phyloP scores from a whole-genome alignment of 805 yeast genomes.

The Starmerella bombicola region DNA sequence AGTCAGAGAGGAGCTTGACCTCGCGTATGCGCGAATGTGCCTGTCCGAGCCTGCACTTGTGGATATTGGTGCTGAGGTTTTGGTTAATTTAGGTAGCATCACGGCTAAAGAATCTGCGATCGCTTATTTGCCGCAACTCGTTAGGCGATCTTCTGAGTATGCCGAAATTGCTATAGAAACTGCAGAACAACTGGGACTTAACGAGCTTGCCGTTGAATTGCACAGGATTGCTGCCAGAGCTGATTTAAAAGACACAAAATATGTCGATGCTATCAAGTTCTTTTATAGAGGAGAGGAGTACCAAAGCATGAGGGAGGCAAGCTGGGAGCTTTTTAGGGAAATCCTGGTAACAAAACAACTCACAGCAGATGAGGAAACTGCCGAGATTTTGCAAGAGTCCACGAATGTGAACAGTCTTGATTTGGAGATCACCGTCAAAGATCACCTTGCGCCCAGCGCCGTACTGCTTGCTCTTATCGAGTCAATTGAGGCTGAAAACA shows the following conservation, averaged over 20 bases:
- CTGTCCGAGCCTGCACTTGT: constrained; percentile 11
- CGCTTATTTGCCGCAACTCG: constrained; percentile 16
- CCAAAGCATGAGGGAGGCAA: constrained; percentile 2
- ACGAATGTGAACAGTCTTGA: not conserved
- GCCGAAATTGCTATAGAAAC: constrained; percentile 9
- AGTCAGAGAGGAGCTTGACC: constrained; percentile 17
- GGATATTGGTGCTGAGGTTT: constrained; percentile 12
- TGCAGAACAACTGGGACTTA: constrained; percentile 15
- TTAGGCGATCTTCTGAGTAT: constrained; percentile 5
- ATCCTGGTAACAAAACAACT: constrained; percentile 6
- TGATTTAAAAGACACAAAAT: constrained; percentile 7
- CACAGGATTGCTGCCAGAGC: constrained; percentile 13
- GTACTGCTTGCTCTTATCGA: constrained; percentile 13
- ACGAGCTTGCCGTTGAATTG: constrained; percentile 10
- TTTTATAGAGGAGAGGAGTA: constrained; percentile 15
- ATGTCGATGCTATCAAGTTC: constrained; percentile 10
- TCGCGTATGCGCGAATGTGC: constrained; percentile 14
- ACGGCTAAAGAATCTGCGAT: constrained; percentile 11
- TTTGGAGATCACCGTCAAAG: constrained; percentile 11
- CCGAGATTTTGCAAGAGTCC: constrained; percentile 5
- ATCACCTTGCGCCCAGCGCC: constrained; percentile 18
- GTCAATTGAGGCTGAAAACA: constrained; percentile 5
- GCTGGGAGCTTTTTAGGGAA: constrained; percentile 16
- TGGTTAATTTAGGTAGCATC: constrained; percentile 17
- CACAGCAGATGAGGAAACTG: constrained; percentile 7